These are phyloP conservation scores for Lactarius vividus DNA, from an alignment of 768 basidiomycete genomes.

Conservation along the genomic window DNA sequence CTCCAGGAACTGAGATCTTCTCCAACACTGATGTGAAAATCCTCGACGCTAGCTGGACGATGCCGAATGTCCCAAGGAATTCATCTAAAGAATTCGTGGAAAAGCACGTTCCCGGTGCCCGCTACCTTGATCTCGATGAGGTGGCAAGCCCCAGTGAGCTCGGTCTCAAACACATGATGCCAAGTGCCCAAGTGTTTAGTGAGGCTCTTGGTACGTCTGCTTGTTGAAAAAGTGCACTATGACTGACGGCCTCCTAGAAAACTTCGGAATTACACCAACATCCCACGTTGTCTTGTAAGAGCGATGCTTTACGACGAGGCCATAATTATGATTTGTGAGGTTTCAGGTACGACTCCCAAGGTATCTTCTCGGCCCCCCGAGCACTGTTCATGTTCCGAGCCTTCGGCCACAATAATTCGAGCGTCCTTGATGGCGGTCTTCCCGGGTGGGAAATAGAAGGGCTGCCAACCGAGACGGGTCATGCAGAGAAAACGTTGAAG, in stretches of 20 bases:
- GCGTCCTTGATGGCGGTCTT: conserved; percentile 90
- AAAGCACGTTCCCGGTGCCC: conserved; percentile 68
- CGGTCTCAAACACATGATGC: conserved; percentile 95
- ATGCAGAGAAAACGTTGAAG: conserved; percentile 30
- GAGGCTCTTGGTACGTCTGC: conserved; percentile 68
- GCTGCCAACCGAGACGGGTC: conserved; percentile 46
- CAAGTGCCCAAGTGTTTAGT: conserved; percentile 64
- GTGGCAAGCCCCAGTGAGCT: conserved; percentile 72
- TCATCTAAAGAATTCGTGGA: conserved; percentile 64
- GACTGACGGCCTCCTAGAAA: conserved; percentile 43
- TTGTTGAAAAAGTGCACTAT: conserved; percentile 11
- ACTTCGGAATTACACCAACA: conserved; percentile 65
- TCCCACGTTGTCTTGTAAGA: conserved; percentile 80
- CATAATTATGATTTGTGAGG: conserved; percentile 16
- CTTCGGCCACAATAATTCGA: conserved; percentile 84
- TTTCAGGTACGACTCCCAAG: conserved; percentile 80
- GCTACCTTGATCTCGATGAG: conserved; percentile 77
- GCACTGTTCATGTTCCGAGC: conserved; percentile 93
- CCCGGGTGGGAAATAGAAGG: conserved; percentile 76
- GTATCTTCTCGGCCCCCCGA: conserved; percentile 89
- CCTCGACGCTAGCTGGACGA: conserved; percentile 88
- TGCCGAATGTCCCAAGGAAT: conserved; percentile 82
- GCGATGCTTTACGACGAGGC: conserved; percentile 4
- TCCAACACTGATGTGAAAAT: conserved; percentile 38
- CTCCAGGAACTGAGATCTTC: conserved; percentile 32